These are phyloP conservation scores for Articulospora tetracladia DNA, from an alignment of 495 filamentous ascomycete genomes.

Conservation along the genomic window DNA sequence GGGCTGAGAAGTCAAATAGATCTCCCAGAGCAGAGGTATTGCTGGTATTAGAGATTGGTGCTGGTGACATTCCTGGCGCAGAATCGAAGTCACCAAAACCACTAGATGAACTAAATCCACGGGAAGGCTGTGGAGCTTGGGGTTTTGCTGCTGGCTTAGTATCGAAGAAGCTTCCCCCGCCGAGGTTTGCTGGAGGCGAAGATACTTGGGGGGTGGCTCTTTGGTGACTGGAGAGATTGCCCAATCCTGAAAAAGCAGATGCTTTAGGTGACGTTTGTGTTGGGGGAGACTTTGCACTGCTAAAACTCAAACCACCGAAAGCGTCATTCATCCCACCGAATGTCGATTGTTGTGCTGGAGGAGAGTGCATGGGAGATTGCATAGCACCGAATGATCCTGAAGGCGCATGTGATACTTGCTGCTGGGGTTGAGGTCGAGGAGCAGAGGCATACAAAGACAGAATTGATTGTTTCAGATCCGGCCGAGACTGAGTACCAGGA, in stretches of 20 bases:
- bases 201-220: constrained; percentile 40
- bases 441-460: constrained; percentile 90
- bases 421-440: constrained; percentile 60
- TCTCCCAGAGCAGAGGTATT: constrained; percentile 58
- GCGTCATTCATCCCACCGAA: constrained; percentile 81
- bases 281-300: constrained; percentile 48
- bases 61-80: constrained; percentile 22
- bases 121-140: constrained; percentile 35
- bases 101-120: constrained; percentile 37
- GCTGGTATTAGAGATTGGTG: constrained; percentile 17
- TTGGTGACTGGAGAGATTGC: constrained; percentile 52
- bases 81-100: constrained; percentile 30
- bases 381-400: constrained; percentile 63
- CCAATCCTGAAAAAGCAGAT: constrained; percentile 71
- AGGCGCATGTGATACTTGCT: constrained; percentile 53
- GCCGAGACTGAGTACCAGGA: constrained; percentile 66
- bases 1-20: constrained; percentile 75
- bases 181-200: constrained; percentile 36
- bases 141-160: constrained; percentile 55
- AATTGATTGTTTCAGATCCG: constrained; percentile 96
- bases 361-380: constrained; percentile 46
- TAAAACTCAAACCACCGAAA: constrained; percentile 79
- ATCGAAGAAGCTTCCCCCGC: constrained; percentile 80
- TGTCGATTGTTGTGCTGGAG: constrained; percentile 42
- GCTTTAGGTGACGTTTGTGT: constrained; percentile 54